These are phyloP conservation scores for Candida rishiriensis DNA, from an alignment of 805 yeast genomes.

Conservation along the genomic window DNA sequence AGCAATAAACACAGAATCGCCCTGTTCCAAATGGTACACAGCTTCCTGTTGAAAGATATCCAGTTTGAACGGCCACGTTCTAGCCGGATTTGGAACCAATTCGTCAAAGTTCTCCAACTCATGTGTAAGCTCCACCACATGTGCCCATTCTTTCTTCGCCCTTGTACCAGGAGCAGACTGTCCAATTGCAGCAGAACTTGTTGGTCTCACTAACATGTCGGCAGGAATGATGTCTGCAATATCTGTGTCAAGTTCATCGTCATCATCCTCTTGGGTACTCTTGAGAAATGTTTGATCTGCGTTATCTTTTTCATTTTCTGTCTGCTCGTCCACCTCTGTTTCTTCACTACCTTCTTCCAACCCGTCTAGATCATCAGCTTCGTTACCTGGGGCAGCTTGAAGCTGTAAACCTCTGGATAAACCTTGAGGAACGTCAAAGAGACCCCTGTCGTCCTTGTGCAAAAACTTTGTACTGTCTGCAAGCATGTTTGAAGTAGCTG, in stretches of 20 bases:
- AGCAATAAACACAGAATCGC: slow-evolving; percentile 97
- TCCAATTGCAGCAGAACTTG: slow-evolving; percentile 4
- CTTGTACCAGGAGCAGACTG: slow-evolving; percentile 2
- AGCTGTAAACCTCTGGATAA: slow-evolving; percentile 62
- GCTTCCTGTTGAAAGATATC: slow-evolving; percentile 98
- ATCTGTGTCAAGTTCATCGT: slow-evolving; percentile 20
- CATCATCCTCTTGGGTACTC: neutral
- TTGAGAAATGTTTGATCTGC: neutral
- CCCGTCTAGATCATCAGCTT: slow-evolving; percentile 4
- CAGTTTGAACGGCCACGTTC: slow-evolving; percentile 90
- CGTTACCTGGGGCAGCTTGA: slow-evolving; percentile 1
- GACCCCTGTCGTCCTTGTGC: slow-evolving; percentile 68
- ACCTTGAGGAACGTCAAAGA: slow-evolving; percentile 82
- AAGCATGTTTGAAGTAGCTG: slow-evolving; percentile 3
- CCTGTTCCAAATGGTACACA: slow-evolving; percentile 91
- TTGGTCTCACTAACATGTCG: slow-evolving; percentile 24
- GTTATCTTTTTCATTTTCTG: slow-evolving; percentile 4
- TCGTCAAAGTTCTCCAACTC: slow-evolving; percentile 80
- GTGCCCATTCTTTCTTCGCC: slow-evolving; percentile 76
- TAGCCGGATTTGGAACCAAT: slow-evolving; percentile 87
- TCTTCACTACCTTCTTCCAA: slow-evolving; percentile 4
- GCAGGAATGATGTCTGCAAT: slow-evolving; percentile 27
- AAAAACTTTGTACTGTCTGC: slow-evolving; percentile 37
- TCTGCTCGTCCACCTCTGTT: slow-evolving; percentile 7
- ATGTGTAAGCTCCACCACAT: slow-evolving; percentile 83